phyloP scores from a whole-genome alignment of 441 rosid genomes.

The Geranium incanum region DNA sequence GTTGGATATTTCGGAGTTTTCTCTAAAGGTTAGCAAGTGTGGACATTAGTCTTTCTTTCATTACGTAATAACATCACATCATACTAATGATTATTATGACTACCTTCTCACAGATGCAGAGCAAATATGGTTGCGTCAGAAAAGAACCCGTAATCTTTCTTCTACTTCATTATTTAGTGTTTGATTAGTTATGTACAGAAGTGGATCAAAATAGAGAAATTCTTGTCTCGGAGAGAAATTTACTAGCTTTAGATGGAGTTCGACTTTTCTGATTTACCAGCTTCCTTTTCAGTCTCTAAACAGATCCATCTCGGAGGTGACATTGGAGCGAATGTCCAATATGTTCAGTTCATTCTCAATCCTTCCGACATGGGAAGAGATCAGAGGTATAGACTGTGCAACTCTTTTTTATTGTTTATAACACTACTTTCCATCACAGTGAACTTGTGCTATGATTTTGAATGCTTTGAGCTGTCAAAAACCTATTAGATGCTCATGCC shows the following conservation, averaged over 20 bases:
- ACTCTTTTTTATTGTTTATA: neutral
- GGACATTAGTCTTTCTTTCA: constrained; percentile 13
- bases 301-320: constrained; percentile 69
- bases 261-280: neutral
- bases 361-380: constrained; percentile 23
- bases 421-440: neutral
- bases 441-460: neutral
- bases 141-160: constrained; percentile 53
- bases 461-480: neutral
- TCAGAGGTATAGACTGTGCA: neutral
- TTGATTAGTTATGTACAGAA: neutral
- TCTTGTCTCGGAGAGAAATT: neutral
- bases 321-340: constrained; percentile 65
- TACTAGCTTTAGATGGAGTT: neutral
- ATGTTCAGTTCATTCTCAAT: constrained; percentile 58
- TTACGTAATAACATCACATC: constrained; percentile 4
- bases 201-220: neutral
- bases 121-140: constrained; percentile 67
- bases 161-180: neutral
- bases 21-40: constrained; percentile 51
- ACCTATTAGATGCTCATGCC: constrained; percentile 1
- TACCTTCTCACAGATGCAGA: constrained; percentile 56
- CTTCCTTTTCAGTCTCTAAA: constrained; percentile 27
- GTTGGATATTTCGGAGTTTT: constrained; percentile 62
- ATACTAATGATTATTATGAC: constrained; percentile 21